phyloP scores from a whole-genome alignment of 2,329 filamentous ascomycete species.

The Aspergillus caelatus region DNA sequence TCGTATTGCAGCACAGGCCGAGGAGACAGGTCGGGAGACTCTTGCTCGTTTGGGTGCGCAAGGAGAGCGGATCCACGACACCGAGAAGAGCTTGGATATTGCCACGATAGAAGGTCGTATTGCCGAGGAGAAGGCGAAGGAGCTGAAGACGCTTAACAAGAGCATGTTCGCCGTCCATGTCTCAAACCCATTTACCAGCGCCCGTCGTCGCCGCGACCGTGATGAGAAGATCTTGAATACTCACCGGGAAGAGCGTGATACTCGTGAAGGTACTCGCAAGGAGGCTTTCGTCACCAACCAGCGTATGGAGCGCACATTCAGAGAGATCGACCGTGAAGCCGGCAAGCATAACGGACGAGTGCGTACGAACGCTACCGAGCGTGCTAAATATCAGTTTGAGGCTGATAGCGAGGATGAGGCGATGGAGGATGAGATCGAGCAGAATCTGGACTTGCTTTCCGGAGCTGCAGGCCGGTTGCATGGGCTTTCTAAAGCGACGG shows the following conservation, averaged over 20 bases:
- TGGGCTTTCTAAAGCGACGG: conserved; percentile 71
- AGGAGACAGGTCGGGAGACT: conserved; percentile 72
- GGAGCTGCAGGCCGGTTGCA: conserved; percentile 71
- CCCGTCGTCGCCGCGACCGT: conserved; percentile 63
- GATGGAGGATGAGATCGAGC: conserved; percentile 72
- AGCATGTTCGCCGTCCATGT: conserved; percentile 90
- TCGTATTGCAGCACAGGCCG: conserved; percentile 67
- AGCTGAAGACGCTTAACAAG: conserved; percentile 81
- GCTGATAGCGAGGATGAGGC: conserved; percentile 71
- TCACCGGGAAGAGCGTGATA: conserved; percentile 59
- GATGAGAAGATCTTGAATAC: conserved; percentile 72
- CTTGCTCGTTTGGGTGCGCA: conserved; percentile 75
- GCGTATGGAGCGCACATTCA: conserved; percentile 65
- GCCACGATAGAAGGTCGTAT: conserved; percentile 74
- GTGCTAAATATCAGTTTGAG: conserved; percentile 76
- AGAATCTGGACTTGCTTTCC: conserved; percentile 63
- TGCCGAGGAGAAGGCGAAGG: conserved; percentile 77
- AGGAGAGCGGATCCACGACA: conserved; percentile 78
- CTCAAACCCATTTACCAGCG: conserved; percentile 74
- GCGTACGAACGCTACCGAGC: conserved; percentile 59
- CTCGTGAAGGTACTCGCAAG: conserved; percentile 58
- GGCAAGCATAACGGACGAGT: conserved; percentile 53
- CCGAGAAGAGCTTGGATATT: conserved; percentile 79
- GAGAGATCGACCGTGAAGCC: conserved; percentile 63
- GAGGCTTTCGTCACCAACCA: conserved; percentile 58